phyloP scores from a whole-genome alignment of 2,329 filamentous ascomycete genomes.

The Ascochyta viciae-villosae region DNA sequence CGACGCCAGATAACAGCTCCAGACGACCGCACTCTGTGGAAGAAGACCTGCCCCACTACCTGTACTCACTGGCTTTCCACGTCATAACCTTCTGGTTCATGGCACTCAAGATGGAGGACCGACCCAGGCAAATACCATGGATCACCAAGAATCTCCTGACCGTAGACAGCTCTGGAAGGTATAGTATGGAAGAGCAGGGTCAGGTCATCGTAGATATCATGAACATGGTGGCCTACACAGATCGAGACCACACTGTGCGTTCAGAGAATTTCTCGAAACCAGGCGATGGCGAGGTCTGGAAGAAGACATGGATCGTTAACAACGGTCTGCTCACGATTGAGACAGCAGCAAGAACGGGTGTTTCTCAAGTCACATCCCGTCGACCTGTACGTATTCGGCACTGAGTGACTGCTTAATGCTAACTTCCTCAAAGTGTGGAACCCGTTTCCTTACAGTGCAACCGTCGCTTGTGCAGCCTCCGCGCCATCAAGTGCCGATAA shows the following conservation, averaged over 20 bases:
- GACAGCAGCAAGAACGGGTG: conserved; percentile 70
- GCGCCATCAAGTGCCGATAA: conserved; percentile 51
- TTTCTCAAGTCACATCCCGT: conserved; percentile 74
- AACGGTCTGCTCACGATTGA: conserved; percentile 78
- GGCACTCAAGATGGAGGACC: conserved; percentile 82
- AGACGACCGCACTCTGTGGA: conserved; percentile 55
- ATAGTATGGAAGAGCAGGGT: conserved; percentile 87
- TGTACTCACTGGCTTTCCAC: conserved; percentile 92
- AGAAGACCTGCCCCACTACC: conserved; percentile 88
- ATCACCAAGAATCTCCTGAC: conserved; percentile 85
- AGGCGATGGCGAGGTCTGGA: conserved; percentile 70
- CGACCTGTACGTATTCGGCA: conserved; percentile 72
- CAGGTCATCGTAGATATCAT: conserved; percentile 94
- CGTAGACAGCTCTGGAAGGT: conserved; percentile 75
- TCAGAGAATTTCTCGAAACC: conserved; percentile 71
- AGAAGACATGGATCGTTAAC: conserved; percentile 75
- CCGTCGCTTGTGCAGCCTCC: conserved; percentile 49
- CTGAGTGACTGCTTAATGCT: conserved; percentile 10
- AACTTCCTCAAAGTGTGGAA: conserved; percentile 45
- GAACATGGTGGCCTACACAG: conserved; percentile 85
- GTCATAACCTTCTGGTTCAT: conserved; percentile 98
- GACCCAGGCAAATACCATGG: conserved; percentile 84
- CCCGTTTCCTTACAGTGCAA: conserved; percentile 49
- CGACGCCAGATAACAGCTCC: conserved; percentile 37
- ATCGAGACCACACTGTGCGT: conserved; percentile 77